A percentile compares a stretch with the other conserved stretches of the same genome.
Evolutionary conservation across 257 asterid genomes (phyloP).

Genomic region (Solanum virginianum): DNA sequence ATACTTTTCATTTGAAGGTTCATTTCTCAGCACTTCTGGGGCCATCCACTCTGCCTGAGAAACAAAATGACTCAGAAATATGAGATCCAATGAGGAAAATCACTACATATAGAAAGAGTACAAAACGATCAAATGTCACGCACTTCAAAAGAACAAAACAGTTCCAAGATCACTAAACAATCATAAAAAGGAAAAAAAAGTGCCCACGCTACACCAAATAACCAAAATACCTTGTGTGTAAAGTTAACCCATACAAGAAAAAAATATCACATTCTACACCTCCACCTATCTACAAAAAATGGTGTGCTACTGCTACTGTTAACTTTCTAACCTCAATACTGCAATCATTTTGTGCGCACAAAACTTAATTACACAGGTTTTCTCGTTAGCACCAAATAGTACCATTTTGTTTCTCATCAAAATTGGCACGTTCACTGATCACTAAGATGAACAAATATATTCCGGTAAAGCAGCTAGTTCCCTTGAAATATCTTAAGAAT

Average conservation of each 20-base stretch:
- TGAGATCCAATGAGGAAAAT: not conserved
- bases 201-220: not conserved
- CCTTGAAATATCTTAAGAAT: not conserved
- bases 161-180: not conserved
- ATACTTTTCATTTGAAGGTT: slow-evolving; percentile 94
- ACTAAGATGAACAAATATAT: not conserved
- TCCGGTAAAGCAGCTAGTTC: not conserved
- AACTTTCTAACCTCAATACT: not conserved
- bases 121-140: not conserved
- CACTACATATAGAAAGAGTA: not conserved
- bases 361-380: not conserved
- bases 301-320: not conserved
- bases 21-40: slow-evolving; percentile 97
- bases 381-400: not conserved
- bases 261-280: not conserved
- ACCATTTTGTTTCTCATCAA: not conserved
- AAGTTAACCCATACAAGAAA: not conserved
- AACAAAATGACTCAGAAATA: not conserved
- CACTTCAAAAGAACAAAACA: not conserved
- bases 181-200: not conserved
- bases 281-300: not conserved
- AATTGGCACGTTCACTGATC: not conserved
- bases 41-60: slow-evolving; percentile 99
- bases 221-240: not conserved
- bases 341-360: not conserved